phyloP scores from a whole-genome alignment of 768 basidiomycete species.

The Boletellus ananiceps region DNA sequence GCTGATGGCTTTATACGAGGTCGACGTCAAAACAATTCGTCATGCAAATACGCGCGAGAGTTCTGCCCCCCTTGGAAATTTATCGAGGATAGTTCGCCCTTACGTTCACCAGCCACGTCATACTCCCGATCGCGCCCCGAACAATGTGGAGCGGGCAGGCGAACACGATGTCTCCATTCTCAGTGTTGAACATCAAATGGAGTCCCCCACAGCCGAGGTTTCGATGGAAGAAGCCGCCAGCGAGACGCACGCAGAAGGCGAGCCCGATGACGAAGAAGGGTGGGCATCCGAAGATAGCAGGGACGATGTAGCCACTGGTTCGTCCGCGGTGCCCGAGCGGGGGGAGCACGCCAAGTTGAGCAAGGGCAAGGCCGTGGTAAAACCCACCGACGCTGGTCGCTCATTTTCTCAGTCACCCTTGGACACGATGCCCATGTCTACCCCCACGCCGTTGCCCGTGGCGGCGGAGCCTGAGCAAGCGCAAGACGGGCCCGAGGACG shows the following conservation, averaged over 20 bases:
- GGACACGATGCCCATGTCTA: background rate
- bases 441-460: background rate
- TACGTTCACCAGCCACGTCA: slow-evolving; percentile 16
- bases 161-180: slow-evolving; percentile 17
- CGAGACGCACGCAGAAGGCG: slow-evolving; percentile 9
- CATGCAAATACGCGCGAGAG: slow-evolving; percentile 30
- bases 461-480: slow-evolving; percentile 6
- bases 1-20: slow-evolving; percentile 35
- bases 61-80: background rate
- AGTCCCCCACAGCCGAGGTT: background rate
- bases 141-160: slow-evolving; percentile 23
- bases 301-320: slow-evolving; percentile 11
- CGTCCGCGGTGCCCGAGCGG: slow-evolving; percentile 10
- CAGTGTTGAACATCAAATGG: slow-evolving; percentile 13
- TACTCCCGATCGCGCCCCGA: slow-evolving; percentile 14
- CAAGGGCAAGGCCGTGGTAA: slow-evolving; percentile 15
- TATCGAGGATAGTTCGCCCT: slow-evolving; percentile 4
- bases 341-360: slow-evolving; percentile 25
- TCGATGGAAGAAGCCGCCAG: slow-evolving; percentile 5
- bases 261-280: slow-evolving; percentile 48
- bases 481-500: slow-evolving; percentile 6
- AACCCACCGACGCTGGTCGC: background rate
- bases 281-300: slow-evolving; percentile 59
- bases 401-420: background rate
- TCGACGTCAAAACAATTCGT: slow-evolving; percentile 60